Evolutionary conservation across 2,329 filamentous ascomycete genomes (phyloP), one percentile per base, ranked within the genome.

Genomic region (Arthrobotrys musiformis): DNA sequence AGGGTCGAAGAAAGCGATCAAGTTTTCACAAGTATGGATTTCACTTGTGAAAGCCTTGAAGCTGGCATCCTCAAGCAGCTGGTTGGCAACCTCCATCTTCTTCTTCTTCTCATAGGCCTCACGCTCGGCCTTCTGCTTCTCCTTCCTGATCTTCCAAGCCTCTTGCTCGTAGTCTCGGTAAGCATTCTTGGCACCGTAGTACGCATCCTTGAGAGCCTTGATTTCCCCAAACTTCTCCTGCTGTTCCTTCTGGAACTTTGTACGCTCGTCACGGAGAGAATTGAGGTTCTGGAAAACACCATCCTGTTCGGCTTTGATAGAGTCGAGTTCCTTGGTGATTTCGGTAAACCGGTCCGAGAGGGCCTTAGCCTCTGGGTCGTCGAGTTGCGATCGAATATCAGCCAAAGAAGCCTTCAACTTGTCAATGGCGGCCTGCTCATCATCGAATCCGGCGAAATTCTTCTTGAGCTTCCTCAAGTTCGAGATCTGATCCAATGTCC

Each of bases 1-100:
- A 74, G 94, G 94, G 84, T 98, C 94, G 80, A 98, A 94, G 88
- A 94, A 94, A 80, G 91, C 90, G 81, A 98, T 92, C 52, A 99
- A 87, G 83, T 90, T 92, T 85, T 95, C 92, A 79, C 93, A 92
- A 64, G 91, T 91, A 81, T 93, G 89, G 82, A 99, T 97, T 86
- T 99, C 93, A 81, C 97, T 93, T 54, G 93, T 88, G 86, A 93
- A 99, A 63, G 95, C 95, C 15, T 91, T 93, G 81, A 93, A 91
- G 82, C 90, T 92, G 81, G 93, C 93, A 82, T 94, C 92, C 81
- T 90, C 90, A 44, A 96, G 90, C 84, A 92, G 88, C 83, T 90
- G 88, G 84, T 92, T 88, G 67, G 92, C 93, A 62, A 90, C 88
- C 83, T 92, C 90, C 86, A 91, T 92, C 85, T 91, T 90, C 85